These are phyloP conservation scores for Harrya chromipes DNA, from an alignment of 768 basidiomycete species.

Conservation along the genomic window DNA sequence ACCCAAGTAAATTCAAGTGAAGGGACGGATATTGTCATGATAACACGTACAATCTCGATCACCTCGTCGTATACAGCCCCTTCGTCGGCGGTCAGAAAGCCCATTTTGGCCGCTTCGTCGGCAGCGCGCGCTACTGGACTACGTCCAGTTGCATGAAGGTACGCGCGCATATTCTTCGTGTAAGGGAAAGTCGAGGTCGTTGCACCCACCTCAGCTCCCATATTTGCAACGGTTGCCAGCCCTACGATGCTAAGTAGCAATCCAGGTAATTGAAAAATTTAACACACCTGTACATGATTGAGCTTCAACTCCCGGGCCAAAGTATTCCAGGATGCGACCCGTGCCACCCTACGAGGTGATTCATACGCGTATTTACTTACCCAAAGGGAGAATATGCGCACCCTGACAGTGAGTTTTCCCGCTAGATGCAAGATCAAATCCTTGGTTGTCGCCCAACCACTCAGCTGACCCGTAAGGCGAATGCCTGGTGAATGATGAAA, in stretches of 20 bases:
- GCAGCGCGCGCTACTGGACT: conserved; percentile 83
- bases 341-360: conserved; percentile 74
- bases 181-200: conserved; percentile 99
- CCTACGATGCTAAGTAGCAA: conserved; percentile 39
- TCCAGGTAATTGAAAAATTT: background rate
- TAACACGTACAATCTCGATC: conserved; percentile 78
- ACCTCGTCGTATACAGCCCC: conserved; percentile 93
- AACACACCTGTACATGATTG: conserved; percentile 88
- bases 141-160: conserved; percentile 88
- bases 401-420: conserved; percentile 90
- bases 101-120: conserved; percentile 71
- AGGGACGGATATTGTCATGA: background rate
- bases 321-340: conserved; percentile 94
- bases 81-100: conserved; percentile 80
- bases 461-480: conserved; percentile 82
- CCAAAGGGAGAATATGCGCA: conserved; percentile 36
- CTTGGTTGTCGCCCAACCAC: conserved; percentile 93
- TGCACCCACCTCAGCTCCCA: conserved; percentile 99
- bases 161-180: conserved; percentile 82
- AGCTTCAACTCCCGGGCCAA: conserved; percentile 82
- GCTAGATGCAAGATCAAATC: conserved; percentile 94
- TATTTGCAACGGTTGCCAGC: conserved; percentile 94
- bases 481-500: conserved; percentile 52
- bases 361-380: background rate
- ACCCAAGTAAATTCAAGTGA: conserved; percentile 1